These are phyloP conservation scores for Penicillium sp. DNA, from an alignment of 2,329 filamentous ascomycete species.

Conservation along the genomic window DNA sequence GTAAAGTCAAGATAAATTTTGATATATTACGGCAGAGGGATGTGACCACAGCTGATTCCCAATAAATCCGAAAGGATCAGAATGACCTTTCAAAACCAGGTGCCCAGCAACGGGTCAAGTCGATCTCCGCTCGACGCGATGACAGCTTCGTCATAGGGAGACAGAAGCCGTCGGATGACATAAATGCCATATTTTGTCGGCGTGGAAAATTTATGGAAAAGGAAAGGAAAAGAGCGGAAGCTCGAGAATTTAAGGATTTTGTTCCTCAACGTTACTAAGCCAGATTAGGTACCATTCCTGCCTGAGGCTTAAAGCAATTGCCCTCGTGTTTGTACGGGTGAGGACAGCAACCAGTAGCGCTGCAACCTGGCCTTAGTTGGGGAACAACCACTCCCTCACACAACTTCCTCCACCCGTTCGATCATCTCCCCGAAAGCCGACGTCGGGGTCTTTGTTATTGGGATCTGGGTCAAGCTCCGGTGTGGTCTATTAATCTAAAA, in stretches of 20 bases:
- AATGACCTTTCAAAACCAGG: constrained; percentile 67
- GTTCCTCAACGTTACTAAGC: not conserved
- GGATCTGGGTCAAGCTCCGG: constrained; percentile 34
- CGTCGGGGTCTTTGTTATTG: constrained; percentile 27
- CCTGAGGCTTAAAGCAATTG: not conserved
- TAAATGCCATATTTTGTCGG: constrained; percentile 60
- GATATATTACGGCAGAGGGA: constrained; percentile 3
- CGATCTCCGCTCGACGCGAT: constrained; percentile 69
- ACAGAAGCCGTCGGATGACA: constrained; percentile 54
- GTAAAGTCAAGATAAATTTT: not conserved
- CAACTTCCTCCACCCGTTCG: constrained; percentile 35
- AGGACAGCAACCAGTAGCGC: constrained; percentile 35
- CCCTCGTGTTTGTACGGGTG: constrained; percentile 32
- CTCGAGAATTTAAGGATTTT: constrained; percentile 26
- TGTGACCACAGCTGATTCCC: constrained; percentile 75
- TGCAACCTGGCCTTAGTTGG: constrained; percentile 49
- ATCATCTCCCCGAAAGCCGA: constrained; percentile 27
- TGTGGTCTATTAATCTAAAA: constrained; percentile 20
- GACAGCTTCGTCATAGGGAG: constrained; percentile 56
- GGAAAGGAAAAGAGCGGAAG: constrained; percentile 44
- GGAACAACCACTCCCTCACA: constrained; percentile 30
- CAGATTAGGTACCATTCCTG: not conserved
- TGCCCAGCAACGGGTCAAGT: constrained; percentile 69
- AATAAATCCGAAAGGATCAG: constrained; percentile 61
- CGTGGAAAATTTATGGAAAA: constrained; percentile 29